Conservation (phyloP, 441 rosid species). For the Adansonia grandidieri region DNA sequence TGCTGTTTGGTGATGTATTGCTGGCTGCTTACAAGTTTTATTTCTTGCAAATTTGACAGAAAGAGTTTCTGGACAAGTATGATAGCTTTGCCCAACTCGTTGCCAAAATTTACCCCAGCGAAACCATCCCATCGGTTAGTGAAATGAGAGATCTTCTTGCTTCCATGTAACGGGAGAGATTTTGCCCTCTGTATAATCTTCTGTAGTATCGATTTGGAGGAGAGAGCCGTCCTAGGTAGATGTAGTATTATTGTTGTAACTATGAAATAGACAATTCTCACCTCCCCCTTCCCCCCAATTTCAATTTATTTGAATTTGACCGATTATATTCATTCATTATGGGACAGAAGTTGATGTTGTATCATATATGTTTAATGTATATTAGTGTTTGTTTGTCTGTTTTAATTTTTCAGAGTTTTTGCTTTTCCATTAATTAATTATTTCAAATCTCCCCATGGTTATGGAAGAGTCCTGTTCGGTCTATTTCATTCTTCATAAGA, state of each 20-base stretch:
- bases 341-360: conserved; percentile 13
- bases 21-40: conserved; percentile 18
- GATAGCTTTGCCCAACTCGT: conserved; percentile 89
- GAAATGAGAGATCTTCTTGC: conserved; percentile 89
- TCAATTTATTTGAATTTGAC: conserved; percentile 13
- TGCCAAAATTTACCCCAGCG: conserved; percentile 83
- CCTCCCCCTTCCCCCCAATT: neutral
- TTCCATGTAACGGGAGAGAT: conserved; percentile 59
- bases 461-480: neutral
- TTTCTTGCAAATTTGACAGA: conserved; percentile 53
- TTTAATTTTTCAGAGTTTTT: neutral
- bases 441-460: neutral
- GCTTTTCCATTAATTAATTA: neutral
- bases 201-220: conserved; percentile 10
- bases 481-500: neutral
- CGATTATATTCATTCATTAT: conserved; percentile 24
- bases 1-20: neutral
- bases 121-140: conserved; percentile 64
- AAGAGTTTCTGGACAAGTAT: conserved; percentile 94
- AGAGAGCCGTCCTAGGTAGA: conserved; percentile 27
- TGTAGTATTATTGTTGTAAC: conserved; percentile 30
- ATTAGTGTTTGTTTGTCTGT: neutral
- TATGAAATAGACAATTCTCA: conserved; percentile 16
- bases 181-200: conserved; percentile 33
- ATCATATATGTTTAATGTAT: conserved; percentile 11